A percentile compares a stretch with the other conserved stretches of the same genome.
Conservation (phyloP, 441 rosid genomes). For the Croton setiger region DNA sequence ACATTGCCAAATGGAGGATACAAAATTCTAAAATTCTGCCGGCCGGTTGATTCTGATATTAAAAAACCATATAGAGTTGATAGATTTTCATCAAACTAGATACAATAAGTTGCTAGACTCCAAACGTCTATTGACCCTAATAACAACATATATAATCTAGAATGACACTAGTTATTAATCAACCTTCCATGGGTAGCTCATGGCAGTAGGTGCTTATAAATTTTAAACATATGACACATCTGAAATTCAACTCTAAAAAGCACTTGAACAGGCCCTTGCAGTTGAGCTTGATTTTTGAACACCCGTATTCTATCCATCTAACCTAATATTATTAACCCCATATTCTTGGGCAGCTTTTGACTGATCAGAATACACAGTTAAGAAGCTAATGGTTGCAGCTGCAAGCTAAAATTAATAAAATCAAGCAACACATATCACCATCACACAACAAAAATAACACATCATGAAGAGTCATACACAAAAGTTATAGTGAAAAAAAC, state of each 20-base stretch:
- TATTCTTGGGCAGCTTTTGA: not conserved
- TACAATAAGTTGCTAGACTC: not conserved
- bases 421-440: not conserved
- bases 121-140: not conserved
- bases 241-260: too few relatives aligned
- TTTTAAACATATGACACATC: too few relatives aligned
- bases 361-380: not conserved
- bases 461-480: not conserved
- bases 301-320: not conserved
- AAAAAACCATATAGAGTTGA: not conserved
- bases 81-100: not conserved
- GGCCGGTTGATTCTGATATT: constrained; percentile 67
- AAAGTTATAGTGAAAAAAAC: not conserved
- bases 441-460: not conserved
- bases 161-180: not conserved
- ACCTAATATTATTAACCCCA: not conserved
- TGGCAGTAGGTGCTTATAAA: too few relatives aligned
- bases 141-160: not conserved
- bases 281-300: too few relatives aligned
- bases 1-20: constrained; percentile 91
- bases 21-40: constrained; percentile 84
- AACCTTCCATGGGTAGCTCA: not conserved
- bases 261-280: too few relatives aligned
- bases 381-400: not conserved
- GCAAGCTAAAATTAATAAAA: not conserved